Evolutionary conservation across 345 rosid species (phyloP).

Genomic region (Hypericum perforatum): DNA sequence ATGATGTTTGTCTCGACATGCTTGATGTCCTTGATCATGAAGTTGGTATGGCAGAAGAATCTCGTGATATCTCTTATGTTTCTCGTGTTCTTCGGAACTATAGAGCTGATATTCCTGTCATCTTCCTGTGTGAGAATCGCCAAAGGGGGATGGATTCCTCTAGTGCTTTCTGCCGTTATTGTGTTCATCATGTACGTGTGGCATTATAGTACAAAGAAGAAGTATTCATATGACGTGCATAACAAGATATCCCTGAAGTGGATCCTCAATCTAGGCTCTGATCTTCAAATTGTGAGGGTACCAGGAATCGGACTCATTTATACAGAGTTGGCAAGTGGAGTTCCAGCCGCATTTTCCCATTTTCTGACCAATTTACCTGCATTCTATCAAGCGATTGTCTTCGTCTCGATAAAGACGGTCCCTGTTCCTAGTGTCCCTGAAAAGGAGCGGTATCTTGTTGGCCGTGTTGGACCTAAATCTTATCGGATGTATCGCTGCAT

Average conservation of each 20-base stretch:
- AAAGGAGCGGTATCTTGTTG: constrained; percentile 77
- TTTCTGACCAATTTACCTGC: constrained; percentile 81
- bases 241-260: constrained; percentile 74
- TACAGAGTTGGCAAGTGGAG: constrained; percentile 66
- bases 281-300: constrained; percentile 75
- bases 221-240: constrained; percentile 66
- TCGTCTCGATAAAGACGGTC: constrained; percentile 74
- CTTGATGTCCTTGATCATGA: constrained; percentile 62
- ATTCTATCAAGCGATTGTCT: constrained; percentile 82
- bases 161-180: constrained; percentile 46
- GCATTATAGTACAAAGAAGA: constrained; percentile 77
- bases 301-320: constrained; percentile 92
- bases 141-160: constrained; percentile 74
- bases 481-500: constrained; percentile 83
- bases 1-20: constrained; percentile 56
- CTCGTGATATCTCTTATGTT: constrained; percentile 39
- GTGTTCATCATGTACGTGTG: constrained; percentile 53
- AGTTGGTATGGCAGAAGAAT: constrained; percentile 56
- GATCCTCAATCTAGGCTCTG: constrained; percentile 71
- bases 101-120: constrained; percentile 57
- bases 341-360: constrained; percentile 74
- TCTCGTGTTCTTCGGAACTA: constrained; percentile 49
- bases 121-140: constrained; percentile 52
- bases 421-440: constrained; percentile 74
- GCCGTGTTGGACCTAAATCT: constrained; percentile 88